Percentiles rank a stretch among this genome's conserved stretches.
phyloP scores from a whole-genome alignment of 2,329 filamentous ascomycete genomes.

The Chalara sp. region DNA sequence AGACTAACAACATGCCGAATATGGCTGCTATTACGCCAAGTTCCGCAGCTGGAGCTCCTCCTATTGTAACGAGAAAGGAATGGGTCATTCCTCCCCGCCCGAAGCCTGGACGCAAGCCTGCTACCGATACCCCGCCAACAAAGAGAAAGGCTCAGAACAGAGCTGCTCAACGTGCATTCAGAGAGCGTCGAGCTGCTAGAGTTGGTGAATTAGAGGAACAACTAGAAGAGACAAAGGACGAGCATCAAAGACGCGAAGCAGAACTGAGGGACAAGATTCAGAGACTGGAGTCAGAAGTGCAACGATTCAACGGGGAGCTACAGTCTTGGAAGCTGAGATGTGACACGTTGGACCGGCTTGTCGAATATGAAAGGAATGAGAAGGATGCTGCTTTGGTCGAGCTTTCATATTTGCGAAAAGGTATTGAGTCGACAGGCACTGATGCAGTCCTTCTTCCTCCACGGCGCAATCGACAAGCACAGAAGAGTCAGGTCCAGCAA shows the following conservation, averaged over 20 bases:
- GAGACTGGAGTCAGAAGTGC: conserved; percentile 57
- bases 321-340: conserved; percentile 27
- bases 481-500: conserved; percentile 14
- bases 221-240: conserved; percentile 53
- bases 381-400: conserved; percentile 37
- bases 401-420: conserved; percentile 28
- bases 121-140: conserved; percentile 84
- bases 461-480: conserved; percentile 18
- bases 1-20: conserved; percentile 14
- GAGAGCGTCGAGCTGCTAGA: conserved; percentile 77
- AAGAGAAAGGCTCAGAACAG: conserved; percentile 94
- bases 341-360: conserved; percentile 27
- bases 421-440: conserved; percentile 23
- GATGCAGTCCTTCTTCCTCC: conserved; percentile 35
- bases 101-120: conserved; percentile 89
- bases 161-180: conserved; percentile 83
- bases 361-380: conserved; percentile 30
- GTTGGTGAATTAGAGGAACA: conserved; percentile 70
- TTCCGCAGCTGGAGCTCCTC: conserved; percentile 30
- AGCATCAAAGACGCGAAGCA: conserved; percentile 48
- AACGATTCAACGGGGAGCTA: conserved; percentile 45
- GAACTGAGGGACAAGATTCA: conserved; percentile 49
- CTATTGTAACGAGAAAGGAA: conserved; percentile 69
- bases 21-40: conserved; percentile 18
- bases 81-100: conserved; percentile 80